Evolutionary conservation across 2,329 filamentous ascomycete species (phyloP), one percentile per base, ranked within the genome.

Genomic region (Pseudogymnoascus sp.): DNA sequence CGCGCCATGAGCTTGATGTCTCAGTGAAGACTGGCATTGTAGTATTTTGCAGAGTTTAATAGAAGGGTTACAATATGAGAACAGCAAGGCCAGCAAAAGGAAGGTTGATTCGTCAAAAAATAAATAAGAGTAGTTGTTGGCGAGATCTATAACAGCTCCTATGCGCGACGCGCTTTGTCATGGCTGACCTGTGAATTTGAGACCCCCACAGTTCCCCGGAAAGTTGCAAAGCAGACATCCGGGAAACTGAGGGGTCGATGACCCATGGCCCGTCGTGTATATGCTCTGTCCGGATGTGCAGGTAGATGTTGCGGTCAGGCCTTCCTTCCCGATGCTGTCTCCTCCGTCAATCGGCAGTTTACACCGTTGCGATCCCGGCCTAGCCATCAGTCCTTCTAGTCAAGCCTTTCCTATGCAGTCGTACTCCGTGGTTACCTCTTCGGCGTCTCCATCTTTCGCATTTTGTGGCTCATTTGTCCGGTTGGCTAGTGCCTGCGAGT

Each of bases 1-100:
- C 74, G n/a, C 76, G 74, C 37, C 72, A 72, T 25, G 68, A 68
- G 23, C 69, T 65, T 1, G 75, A 65, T 65, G 68, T 69, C 63
- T 77, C 75, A 38, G 72, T 71, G 64, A 77, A 77, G n/a, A 76
- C 72, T 23, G 75, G 75, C 75, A 77, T 77, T 14, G 11, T 63
- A 40, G 37, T n/a, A 40, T 40, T 40, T 16, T 31, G 37, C 14
- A 40, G 6, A 16, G n/a, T 40, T 9, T 16, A n/a, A 40, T 40
- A 40, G 37, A 16, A 40, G 37, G 5, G 14, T 16, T 40, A 40
- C n/a, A 40, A 40, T 16, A 40, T 16, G n/a, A 40, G 37, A 16
- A 40, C 37, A 40, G 37, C 37, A 40, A 40, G 37, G 2, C 37
- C 37, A 40, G 37, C 37, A 40, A 2, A 40, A 40, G 37, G 6